Evolutionary conservation across 495 filamentous ascomycete genomes (phyloP).

Genomic region (Aspergillus taichungensis): DNA sequence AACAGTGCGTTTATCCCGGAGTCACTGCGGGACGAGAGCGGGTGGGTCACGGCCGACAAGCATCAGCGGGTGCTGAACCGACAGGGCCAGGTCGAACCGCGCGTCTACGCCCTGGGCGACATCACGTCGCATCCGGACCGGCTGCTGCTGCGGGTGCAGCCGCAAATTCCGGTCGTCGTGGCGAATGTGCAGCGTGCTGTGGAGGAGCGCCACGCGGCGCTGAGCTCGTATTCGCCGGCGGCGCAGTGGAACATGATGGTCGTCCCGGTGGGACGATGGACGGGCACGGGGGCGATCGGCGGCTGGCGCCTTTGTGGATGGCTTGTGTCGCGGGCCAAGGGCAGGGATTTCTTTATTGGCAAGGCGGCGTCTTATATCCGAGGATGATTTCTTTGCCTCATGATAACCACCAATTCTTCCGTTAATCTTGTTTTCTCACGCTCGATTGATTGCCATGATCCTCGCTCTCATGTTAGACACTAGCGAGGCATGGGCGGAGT

Average conservation of each 20-base stretch:
- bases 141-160: conserved; percentile 17
- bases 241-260: conserved; percentile 23
- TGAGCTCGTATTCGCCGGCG: neutral
- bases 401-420: too few relatives aligned
- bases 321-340: conserved; percentile 41
- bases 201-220: conserved; percentile 14
- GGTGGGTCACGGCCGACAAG: conserved; percentile 48
- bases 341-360: conserved; percentile 27
- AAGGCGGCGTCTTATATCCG: conserved; percentile 13
- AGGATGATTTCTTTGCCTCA: too few relatives aligned
- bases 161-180: conserved; percentile 21
- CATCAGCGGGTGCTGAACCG: conserved; percentile 35
- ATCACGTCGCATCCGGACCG: conserved; percentile 28
- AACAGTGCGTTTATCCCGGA: conserved; percentile 52
- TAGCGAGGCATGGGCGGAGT: too few relatives aligned
- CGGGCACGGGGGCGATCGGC: conserved; percentile 44
- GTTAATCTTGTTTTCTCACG: too few relatives aligned
- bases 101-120: conserved; percentile 31
- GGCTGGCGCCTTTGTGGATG: conserved; percentile 31
- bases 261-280: conserved; percentile 35
- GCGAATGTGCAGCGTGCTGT: conserved; percentile 29
- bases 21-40: conserved; percentile 37
- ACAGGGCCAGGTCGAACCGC: conserved; percentile 10
- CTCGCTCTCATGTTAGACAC: too few relatives aligned
- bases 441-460: too few relatives aligned